Evolutionary conservation across 352 stramenopile genomes (phyloP), one percentile per base, ranked within the genome.

Genomic region (Phytophthora pisi): DNA sequence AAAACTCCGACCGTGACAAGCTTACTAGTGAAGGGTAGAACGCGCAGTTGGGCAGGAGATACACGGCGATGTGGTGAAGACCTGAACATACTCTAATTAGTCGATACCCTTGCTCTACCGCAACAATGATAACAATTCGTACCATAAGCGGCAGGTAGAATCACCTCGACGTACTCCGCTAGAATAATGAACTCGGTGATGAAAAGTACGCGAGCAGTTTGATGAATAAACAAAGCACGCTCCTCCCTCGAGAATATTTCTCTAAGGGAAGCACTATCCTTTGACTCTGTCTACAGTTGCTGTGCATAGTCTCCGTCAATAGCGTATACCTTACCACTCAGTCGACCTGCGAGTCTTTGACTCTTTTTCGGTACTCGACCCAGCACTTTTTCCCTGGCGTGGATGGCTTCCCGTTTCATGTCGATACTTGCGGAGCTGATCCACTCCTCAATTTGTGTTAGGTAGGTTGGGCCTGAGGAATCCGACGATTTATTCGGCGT

Each of bases 121-220:
- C 1, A 20, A 34, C 3, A 11, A 36, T 20, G 20, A 16, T 28
- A 40, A 4, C 5, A 42, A 5, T 40, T 54, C 46, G 4, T 11
- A 78, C 68, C 38, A 34, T 78, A 78, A 20, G 78, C 54, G 13
- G 63, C 15, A 6, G 75, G 62, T 18, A 82, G 60, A 9, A 72
- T 55, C 13, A 76, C 68, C 34, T 78, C 68, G 10, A 61, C 64
- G 31, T 75, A 78, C 52, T 79, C 75, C 15, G 63, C 60, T 28
- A 78, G 50, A 16, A 78, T 40, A 18, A 78, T 38, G 24, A 71
- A 80, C 62, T 82, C 72, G 13, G 62, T 69, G 26, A 71, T 68
- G 34, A 74, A 67, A 10, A 77, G 68, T 5, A 72, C 64, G 11
- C 60, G 53, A 0, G 70, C 50, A 8, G 52, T 72, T 50, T 70